Evolutionary conservation across 2,329 filamentous ascomycete genomes (phyloP), one percentile per base, ranked within the genome.

Genomic region (Graphilbum ipis-grandicollis): DNA sequence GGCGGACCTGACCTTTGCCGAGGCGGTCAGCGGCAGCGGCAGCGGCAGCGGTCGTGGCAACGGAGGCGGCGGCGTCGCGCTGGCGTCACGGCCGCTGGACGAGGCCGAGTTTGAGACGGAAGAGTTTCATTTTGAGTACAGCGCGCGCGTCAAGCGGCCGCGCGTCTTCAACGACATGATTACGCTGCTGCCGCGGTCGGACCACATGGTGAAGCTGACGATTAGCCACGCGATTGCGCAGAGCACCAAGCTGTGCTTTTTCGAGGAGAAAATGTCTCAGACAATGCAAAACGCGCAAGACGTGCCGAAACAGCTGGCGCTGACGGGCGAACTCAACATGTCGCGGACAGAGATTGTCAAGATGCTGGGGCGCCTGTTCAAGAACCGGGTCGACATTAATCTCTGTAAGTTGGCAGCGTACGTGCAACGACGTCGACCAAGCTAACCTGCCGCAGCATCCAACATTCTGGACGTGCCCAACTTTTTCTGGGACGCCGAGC

Each of bases 101-200:
- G 83, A 94, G 55, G 78, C 79, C 45, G 86, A 96, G 52, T 93
- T 92, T 47, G 90, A 98, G 60, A 98, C 81, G 0, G 90, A 98
- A 53, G 88, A 96, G 52, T 94, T 98, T 50, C 88, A 98, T 52
- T 98, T 98, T 52, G 86, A 96, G 56, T 98, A 98, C 62, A 93
- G 83, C 48, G 70, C 75, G 1, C 70, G 83, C 40, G 84, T 90
- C 25, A 79, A 85, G 43, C 73, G 86, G 35, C 90, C 90, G 5
- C 73, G 90, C 39, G 81, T 98, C 22, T 98, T 92, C 62, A 96
- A 98, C 58, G 90, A 98, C 56, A 98, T 98, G 90, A 96, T 98
- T 49, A 98, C 90, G 1, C 63, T 98, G 32, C 70, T 92, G 43
- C 92, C 84, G 41, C 78, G 83, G 29, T 72, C 68, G 21, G 90